A percentile compares a stretch with the other conserved stretches of the same genome.
These are phyloP conservation scores for Sinapis alba DNA, from an alignment of 441 rosid genomes.

Conservation along the genomic window DNA sequence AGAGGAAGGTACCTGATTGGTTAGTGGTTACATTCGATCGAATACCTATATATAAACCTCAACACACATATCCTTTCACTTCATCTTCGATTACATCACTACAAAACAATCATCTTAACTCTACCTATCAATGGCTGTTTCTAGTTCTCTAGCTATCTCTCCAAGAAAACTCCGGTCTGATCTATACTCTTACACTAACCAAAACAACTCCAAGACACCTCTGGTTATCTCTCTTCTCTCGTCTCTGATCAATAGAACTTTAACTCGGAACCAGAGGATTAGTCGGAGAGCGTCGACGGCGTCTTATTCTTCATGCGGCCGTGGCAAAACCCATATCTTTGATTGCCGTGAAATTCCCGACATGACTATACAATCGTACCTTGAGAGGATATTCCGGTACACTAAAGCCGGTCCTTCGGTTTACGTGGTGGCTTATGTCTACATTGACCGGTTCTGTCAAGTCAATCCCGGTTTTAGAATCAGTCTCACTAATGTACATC, in stretches of 20 bases:
- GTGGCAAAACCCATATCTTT: slow-evolving; percentile 42
- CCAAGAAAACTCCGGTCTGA: slow-evolving; percentile 83
- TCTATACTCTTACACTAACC: slow-evolving; percentile 63
- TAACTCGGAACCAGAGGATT: slow-evolving; percentile 65
- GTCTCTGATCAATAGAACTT: slow-evolving; percentile 69
- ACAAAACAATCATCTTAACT: background rate
- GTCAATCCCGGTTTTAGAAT: slow-evolving; percentile 68
- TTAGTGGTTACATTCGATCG: slow-evolving; percentile 12
- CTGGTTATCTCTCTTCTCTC: slow-evolving; percentile 77
- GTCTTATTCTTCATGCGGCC: background rate
- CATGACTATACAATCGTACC: slow-evolving; percentile 74
- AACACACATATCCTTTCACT: slow-evolving; percentile 30
- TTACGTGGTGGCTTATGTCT: slow-evolving; percentile 84
- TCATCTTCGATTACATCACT: slow-evolving; percentile 27
- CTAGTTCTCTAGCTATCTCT: slow-evolving; percentile 50
- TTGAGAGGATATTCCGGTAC: slow-evolving; percentile 85
- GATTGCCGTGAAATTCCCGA: slow-evolving; percentile 79
- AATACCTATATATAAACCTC: slow-evolving; percentile 32
- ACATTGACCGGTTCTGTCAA: slow-evolving; percentile 85
- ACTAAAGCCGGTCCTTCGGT: slow-evolving; percentile 80
- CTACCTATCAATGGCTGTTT: slow-evolving; percentile 33
- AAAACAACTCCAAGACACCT: slow-evolving; percentile 58
- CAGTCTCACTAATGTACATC: slow-evolving; percentile 67
- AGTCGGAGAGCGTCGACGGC: slow-evolving; percentile 10
- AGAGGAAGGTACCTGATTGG: slow-evolving; percentile 32